These are phyloP conservation scores for Primulina eburnea DNA, from an alignment of 257 asterid genomes.

Conservation along the genomic window DNA sequence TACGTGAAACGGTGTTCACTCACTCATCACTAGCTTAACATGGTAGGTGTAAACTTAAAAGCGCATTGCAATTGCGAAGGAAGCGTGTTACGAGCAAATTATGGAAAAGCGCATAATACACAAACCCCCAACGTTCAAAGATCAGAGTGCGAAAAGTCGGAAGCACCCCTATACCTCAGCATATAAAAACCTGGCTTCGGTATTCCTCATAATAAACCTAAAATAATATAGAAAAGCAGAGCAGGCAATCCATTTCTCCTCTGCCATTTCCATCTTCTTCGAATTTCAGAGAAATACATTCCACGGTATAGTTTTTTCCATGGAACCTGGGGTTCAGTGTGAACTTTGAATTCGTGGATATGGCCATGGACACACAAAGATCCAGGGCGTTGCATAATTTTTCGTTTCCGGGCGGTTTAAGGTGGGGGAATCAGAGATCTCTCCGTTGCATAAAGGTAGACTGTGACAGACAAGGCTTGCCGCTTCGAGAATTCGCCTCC, in stretches of 20 bases:
- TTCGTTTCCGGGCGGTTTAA: slow-evolving; percentile 46
- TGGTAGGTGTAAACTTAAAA: too few species aligned
- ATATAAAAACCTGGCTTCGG: slow-evolving; percentile 21
- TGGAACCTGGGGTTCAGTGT: slow-evolving; percentile 8
- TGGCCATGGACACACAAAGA: slow-evolving; percentile 52
- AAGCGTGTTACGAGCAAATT: background rate
- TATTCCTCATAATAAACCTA: slow-evolving; percentile 24
- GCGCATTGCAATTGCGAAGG: too few species aligned
- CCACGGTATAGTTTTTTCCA: background rate
- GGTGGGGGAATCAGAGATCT: slow-evolving; percentile 50
- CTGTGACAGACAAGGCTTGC: slow-evolving; percentile 36
- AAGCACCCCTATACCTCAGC: slow-evolving; percentile 33
- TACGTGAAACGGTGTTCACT: too few species aligned
- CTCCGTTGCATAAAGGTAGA: slow-evolving; percentile 57
- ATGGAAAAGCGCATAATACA: background rate
- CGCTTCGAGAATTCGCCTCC: slow-evolving; percentile 30
- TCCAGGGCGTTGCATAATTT: slow-evolving; percentile 59
- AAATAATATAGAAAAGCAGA: background rate
- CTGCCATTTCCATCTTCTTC: slow-evolving; percentile 8
- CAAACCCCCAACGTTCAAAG: slow-evolving; percentile 20
- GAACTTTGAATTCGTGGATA: slow-evolving; percentile 23
- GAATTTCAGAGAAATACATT: background rate
- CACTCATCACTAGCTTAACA: too few species aligned
- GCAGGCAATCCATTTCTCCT: slow-evolving; percentile 21
- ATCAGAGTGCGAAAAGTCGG: slow-evolving; percentile 16